phyloP scores from a whole-genome alignment of 2,329 filamentous ascomycete genomes.

The Torrubiella hemipterigena region DNA sequence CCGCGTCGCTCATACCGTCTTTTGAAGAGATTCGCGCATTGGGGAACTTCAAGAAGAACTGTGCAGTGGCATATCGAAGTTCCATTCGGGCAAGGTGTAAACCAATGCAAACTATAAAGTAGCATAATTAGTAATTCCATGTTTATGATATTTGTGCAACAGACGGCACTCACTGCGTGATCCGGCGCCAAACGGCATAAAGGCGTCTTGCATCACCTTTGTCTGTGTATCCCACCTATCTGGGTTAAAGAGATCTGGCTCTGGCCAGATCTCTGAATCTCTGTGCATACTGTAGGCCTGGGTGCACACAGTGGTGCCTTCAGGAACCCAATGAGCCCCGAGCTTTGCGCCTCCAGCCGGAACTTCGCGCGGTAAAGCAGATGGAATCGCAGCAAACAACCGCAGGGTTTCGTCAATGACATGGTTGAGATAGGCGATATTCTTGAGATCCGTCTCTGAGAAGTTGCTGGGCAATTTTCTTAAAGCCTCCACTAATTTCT shows the following conservation, averaged over 20 bases:
- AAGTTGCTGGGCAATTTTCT: constrained; percentile 16
- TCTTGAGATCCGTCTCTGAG: constrained; percentile 9
- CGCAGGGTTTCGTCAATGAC: constrained; percentile 33
- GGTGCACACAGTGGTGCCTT: constrained; percentile 24
- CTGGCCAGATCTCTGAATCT: constrained; percentile 23
- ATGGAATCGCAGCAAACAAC: constrained; percentile 26
- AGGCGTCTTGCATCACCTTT: constrained; percentile 32
- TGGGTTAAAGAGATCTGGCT: constrained; percentile 22
- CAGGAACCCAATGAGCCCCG: constrained; percentile 24
- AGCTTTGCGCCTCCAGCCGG: constrained; percentile 26
- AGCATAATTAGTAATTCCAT: not conserved
- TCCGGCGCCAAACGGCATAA: constrained; percentile 41
- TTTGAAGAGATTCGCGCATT: constrained; percentile 15
- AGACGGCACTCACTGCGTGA: constrained; percentile 20
- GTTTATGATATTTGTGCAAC: no score
- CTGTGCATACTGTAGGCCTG: constrained; percentile 37
- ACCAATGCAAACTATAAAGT: constrained; percentile 36
- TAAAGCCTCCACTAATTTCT: constrained; percentile 21
- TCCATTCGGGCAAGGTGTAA: constrained; percentile 45
- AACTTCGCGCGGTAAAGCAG: constrained; percentile 25
- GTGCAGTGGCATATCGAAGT: constrained; percentile 34
- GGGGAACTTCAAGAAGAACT: constrained; percentile 38
- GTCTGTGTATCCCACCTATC: constrained; percentile 23
- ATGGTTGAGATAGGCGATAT: constrained; percentile 26
- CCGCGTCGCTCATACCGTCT: constrained; percentile 21